Conservation (phyloP, 306 rosid genomes). For the Delonix regia region DNA sequence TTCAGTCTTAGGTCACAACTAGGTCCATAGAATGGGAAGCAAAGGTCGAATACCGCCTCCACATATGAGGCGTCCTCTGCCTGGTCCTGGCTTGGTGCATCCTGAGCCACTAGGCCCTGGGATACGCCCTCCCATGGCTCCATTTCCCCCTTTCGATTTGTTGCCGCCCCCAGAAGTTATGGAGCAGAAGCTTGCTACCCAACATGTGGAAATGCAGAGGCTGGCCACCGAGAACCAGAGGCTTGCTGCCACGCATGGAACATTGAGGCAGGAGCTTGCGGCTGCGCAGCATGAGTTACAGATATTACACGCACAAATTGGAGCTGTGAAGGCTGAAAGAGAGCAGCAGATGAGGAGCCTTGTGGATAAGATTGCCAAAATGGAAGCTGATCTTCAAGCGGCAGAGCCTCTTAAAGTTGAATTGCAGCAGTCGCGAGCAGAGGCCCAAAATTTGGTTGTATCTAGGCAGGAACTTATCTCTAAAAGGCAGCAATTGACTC, state of each 20-base stretch:
- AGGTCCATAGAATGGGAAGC: constrained; percentile 62
- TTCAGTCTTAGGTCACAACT: background rate
- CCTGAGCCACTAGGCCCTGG: constrained; percentile 55
- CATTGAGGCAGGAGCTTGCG: constrained; percentile 82
- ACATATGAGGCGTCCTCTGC: constrained; percentile 65
- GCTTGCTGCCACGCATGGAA: constrained; percentile 81
- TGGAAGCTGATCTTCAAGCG: constrained; percentile 68
- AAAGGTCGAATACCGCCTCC: constrained; percentile 84
- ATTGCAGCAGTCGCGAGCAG: constrained; percentile 72
- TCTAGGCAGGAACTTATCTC: constrained; percentile 77
- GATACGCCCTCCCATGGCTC: constrained; percentile 51
- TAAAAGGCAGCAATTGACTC: constrained; percentile 68
- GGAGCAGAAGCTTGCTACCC: constrained; percentile 93
- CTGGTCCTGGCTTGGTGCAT: constrained; percentile 58
- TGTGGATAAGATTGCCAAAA: constrained; percentile 70
- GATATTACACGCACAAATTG: constrained; percentile 74
- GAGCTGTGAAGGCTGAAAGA: constrained; percentile 70
- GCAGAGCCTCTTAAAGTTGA: constrained; percentile 71
- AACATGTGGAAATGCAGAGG: constrained; percentile 89
- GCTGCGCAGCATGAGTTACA: constrained; percentile 88
- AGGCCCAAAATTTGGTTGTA: constrained; percentile 68
- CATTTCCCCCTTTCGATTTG: constrained; percentile 65
- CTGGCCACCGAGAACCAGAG: constrained; percentile 82
- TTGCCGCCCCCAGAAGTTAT: constrained; percentile 79
- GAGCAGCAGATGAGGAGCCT: constrained; percentile 72